Conservation (phyloP, 1,284 basidiomycete species). For the Uromyces viciae-fabae region DNA sequence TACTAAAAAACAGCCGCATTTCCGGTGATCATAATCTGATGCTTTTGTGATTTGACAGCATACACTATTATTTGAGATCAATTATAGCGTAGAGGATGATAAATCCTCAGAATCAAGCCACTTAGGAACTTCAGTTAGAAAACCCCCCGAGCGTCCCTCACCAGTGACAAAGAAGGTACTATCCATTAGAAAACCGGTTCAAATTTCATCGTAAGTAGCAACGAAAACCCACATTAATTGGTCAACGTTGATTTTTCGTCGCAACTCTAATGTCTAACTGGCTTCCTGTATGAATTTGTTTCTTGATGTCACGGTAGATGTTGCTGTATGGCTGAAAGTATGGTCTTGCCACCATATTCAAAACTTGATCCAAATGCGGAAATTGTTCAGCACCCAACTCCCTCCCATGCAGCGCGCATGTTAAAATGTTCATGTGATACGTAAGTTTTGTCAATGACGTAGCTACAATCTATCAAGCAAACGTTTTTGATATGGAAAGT, state of each 20-base stretch:
- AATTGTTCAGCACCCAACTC: conserved; percentile 22
- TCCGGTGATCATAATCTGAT: background rate
- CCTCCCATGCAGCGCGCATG: conserved; percentile 29
- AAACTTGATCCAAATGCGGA: conserved; percentile 12
- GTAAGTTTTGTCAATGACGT: too few relatives aligned
- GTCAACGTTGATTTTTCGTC: background rate
- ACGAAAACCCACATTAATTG: background rate
- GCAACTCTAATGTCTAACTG: too few relatives aligned
- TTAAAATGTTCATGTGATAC: conserved; percentile 39
- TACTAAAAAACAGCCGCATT: background rate
- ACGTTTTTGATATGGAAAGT: background rate
- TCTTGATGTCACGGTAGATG: background rate
- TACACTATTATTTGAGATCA: conserved; percentile 27
- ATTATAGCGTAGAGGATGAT: conserved; percentile 30
- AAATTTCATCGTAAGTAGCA: conserved; percentile 30
- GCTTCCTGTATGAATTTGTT: too few relatives aligned
- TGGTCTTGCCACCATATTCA: conserved; percentile 40
- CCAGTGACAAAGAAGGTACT: conserved; percentile 2
- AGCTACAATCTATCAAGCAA: too few relatives aligned
- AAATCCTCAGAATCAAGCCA: background rate
- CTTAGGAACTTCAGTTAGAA: background rate
- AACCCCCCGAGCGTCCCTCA: background rate
- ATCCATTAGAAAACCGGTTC: conserved; percentile 27
- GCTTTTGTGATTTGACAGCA: conserved; percentile 12
- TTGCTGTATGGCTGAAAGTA: conserved; percentile 39